Percentiles rank a stretch among this genome's conserved stretches.
Conservation (phyloP, 2,329 filamentous ascomycete species). For the Claviceps citrina region DNA sequence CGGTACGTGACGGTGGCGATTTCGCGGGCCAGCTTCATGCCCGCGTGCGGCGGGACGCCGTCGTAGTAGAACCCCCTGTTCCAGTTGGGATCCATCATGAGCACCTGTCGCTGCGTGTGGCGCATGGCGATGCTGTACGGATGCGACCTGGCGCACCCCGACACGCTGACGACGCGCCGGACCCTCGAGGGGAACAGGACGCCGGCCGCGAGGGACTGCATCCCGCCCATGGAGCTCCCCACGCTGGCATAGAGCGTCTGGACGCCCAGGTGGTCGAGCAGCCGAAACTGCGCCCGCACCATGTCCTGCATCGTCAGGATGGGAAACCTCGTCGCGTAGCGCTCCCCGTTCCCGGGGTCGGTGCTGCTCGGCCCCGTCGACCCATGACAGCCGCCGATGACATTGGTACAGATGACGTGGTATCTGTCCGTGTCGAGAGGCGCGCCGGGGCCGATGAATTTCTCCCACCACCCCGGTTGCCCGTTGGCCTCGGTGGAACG, state of each 20-base stretch:
- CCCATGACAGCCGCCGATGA: conserved; percentile 88
- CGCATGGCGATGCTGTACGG: conserved; percentile 98
- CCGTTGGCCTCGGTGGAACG: conserved; percentile 79
- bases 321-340: conserved; percentile 87
- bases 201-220: conserved; percentile 86
- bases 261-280: conserved; percentile 68
- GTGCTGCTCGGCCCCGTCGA: conserved; percentile 81
- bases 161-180: conserved; percentile 71
- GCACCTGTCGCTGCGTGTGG: conserved; percentile 88
- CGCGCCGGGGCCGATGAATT: conserved; percentile 79
- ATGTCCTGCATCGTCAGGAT: conserved; percentile 95
- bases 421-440: conserved; percentile 84
- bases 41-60: conserved; percentile 73
- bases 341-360: conserved; percentile 74
- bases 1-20: conserved; percentile 97
- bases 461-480: conserved; percentile 95
- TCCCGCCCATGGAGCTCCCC: conserved; percentile 93
- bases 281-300: conserved; percentile 85
- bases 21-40: conserved; percentile 95
- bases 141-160: conserved; percentile 83
- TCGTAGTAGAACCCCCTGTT: conserved; percentile 89
- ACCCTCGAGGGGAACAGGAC: conserved; percentile 72
- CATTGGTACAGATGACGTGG: conserved; percentile 90
- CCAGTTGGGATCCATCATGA: conserved; percentile 99
- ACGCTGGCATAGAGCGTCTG: conserved; percentile 76